Percentiles rank a stretch among this genome's conserved stretches.
phyloP scores from a whole-genome alignment of 2,329 filamentous ascomycete genomes.

The Pseudocercospora musae region DNA sequence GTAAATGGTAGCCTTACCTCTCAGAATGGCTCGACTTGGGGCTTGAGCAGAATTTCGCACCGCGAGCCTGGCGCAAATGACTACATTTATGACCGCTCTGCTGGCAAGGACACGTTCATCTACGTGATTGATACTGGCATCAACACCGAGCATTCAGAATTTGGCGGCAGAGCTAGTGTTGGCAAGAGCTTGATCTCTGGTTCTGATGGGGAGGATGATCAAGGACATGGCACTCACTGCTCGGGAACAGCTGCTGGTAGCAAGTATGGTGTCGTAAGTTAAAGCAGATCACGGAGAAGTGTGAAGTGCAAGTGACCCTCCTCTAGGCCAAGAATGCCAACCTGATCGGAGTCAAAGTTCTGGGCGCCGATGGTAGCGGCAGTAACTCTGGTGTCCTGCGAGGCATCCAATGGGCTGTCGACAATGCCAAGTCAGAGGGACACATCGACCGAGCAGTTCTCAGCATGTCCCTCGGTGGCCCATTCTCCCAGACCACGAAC shows the following conservation, averaged over 20 bases:
- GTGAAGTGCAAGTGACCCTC: not conserved
- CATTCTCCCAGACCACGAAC: slow-evolving; percentile 38
- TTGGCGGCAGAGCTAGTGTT: slow-evolving; percentile 35
- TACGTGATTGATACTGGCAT: slow-evolving; percentile 29
- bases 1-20: slow-evolving; percentile 8
- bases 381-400: slow-evolving; percentile 45
- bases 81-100: slow-evolving; percentile 19
- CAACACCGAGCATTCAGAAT: slow-evolving; percentile 32
- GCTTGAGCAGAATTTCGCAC: slow-evolving; percentile 22
- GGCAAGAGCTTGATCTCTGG: slow-evolving; percentile 28
- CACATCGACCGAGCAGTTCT: slow-evolving; percentile 58
- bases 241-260: slow-evolving; percentile 74
- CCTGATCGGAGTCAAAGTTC: slow-evolving; percentile 50
- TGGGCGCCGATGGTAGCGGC: slow-evolving; percentile 44
- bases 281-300: not conserved
- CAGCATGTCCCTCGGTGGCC: slow-evolving; percentile 43
- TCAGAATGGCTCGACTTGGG: slow-evolving; percentile 23
- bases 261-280: slow-evolving; percentile 55
- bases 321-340: slow-evolving; percentile 40
- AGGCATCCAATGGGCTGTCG: slow-evolving; percentile 47
- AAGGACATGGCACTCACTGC: slow-evolving; percentile 69
- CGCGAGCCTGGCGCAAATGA: slow-evolving; percentile 24
- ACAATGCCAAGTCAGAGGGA: slow-evolving; percentile 67
- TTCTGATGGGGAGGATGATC: slow-evolving; percentile 43
- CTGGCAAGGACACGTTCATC: slow-evolving; percentile 27